A percentile compares a stretch with the other conserved stretches of the same genome.
These are phyloP conservation scores for Apophysomyces trapeziformis DNA, from an alignment of 371 early-diverging fungal genomes.

Conservation along the genomic window DNA sequence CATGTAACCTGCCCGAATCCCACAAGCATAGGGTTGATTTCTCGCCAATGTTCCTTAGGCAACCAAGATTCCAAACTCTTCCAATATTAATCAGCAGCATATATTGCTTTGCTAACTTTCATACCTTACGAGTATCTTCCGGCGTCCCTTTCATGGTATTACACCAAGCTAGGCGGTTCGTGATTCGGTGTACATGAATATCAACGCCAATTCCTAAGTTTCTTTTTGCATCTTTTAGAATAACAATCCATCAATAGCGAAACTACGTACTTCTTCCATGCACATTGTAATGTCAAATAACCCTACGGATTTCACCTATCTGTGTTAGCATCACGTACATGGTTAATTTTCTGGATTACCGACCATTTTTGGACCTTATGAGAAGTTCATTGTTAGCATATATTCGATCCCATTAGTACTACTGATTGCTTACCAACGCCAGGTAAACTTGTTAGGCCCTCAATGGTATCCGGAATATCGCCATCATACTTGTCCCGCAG, in stretches of 20 bases:
- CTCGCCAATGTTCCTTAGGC: slow-evolving; percentile 86
- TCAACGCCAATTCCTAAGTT: slow-evolving; percentile 98
- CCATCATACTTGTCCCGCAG: slow-evolving; percentile 73
- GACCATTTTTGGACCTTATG: slow-evolving; percentile 91
- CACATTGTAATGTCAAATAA: slow-evolving; percentile 82
- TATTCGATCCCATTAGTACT: background rate
- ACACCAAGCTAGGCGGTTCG: slow-evolving; percentile 91
- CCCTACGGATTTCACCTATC: slow-evolving; percentile 49
- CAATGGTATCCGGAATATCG: slow-evolving; percentile 87
- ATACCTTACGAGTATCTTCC: slow-evolving; percentile 82
- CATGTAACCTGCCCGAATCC: slow-evolving; percentile 97
- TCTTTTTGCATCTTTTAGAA: slow-evolving; percentile 27
- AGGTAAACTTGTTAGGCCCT: slow-evolving; percentile 81
- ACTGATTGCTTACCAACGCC: slow-evolving; percentile 74
- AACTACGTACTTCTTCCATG: slow-evolving; percentile 76
- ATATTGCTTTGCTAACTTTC: background rate
- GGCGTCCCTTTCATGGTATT: slow-evolving; percentile 71
- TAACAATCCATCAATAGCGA: background rate
- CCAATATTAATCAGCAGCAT: background rate
- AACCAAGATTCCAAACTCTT: slow-evolving; percentile 85
- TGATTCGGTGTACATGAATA: slow-evolving; percentile 96
- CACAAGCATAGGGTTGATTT: slow-evolving; percentile 92
- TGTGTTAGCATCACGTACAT: background rate
- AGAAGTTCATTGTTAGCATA: background rate
- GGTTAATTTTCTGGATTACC: background rate